Percentiles rank a stretch among this genome's conserved stretches.
phyloP scores from a whole-genome alignment of 495 filamentous ascomycete species.

The Podospora comata region DNA sequence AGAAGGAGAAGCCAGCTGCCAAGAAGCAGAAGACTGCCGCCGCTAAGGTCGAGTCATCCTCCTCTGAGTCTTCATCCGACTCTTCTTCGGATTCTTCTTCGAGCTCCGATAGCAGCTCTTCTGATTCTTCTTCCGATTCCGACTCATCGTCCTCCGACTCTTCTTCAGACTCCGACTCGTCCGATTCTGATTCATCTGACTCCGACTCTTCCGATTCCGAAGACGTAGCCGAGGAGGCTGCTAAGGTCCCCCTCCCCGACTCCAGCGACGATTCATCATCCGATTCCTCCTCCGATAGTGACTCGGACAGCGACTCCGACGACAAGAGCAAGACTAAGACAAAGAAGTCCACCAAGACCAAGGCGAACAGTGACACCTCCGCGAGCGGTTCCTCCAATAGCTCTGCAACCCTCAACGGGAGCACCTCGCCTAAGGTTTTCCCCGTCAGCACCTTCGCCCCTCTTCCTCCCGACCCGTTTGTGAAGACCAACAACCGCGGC shows the following conservation, averaged over 20 bases:
- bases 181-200: conserved; percentile 25
- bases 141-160: conserved; percentile 30
- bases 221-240: conserved; percentile 48
- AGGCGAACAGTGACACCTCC: conserved; percentile 16
- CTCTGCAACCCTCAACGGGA: conserved; percentile 43
- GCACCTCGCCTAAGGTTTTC: conserved; percentile 38
- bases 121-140: conserved; percentile 26
- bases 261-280: conserved; percentile 36
- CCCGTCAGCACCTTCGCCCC: conserved; percentile 38
- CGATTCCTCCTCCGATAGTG: conserved; percentile 30
- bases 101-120: conserved; percentile 6
- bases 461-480: conserved; percentile 49
- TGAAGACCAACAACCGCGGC: conserved; percentile 47
- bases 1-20: conserved; percentile 35
- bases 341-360: conserved; percentile 29
- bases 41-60: conserved; percentile 17
- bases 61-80: conserved; percentile 42
- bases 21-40: conserved; percentile 30
- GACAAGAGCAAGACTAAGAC: conserved; percentile 29
- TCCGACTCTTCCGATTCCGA: conserved; percentile 37
- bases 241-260: conserved; percentile 51
- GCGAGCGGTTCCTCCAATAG: conserved; percentile 30
- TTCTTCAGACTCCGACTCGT: conserved; percentile 14
- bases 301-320: conserved; percentile 38
- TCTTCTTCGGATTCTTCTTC: conserved; percentile 45